These are phyloP conservation scores for Geotrichum reessii DNA, from an alignment of 1,139 yeast species.

Conservation along the genomic window DNA sequence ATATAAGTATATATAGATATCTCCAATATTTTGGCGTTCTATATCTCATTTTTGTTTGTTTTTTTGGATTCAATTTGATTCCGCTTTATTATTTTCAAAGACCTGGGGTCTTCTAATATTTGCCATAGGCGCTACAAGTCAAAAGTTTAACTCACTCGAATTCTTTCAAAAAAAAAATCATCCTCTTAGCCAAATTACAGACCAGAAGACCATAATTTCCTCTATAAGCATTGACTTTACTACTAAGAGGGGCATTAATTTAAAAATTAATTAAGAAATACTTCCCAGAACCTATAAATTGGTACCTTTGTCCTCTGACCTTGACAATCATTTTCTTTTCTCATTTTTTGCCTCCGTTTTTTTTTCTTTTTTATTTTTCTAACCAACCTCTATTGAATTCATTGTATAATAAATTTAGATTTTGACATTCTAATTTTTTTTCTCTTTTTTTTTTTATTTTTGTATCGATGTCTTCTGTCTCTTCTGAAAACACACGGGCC, in stretches of 20 bases:
- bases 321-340: background rate
- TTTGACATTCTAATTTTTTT: background rate
- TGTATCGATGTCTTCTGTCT: background rate
- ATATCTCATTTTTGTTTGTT: too few species aligned
- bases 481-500: background rate
- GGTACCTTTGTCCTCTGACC: background rate
- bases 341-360: background rate
- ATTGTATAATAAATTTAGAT: background rate
- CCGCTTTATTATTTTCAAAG: background rate
- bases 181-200: background rate
- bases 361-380: background rate
- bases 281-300: background rate
- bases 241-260: background rate
- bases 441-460: background rate
- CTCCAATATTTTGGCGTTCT: too few species aligned
- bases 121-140: background rate
- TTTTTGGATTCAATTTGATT: too few species aligned
- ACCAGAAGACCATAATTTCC: background rate
- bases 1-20: too few species aligned
- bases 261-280: background rate
- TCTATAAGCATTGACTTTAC: background rate
- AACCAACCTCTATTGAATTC: background rate
- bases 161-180: background rate
- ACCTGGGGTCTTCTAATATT: background rate
- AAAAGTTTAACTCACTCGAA: background rate